Evolutionary conservation across 257 asterid genomes (phyloP).

Genomic region (Fraxinus quadrangulata): DNA sequence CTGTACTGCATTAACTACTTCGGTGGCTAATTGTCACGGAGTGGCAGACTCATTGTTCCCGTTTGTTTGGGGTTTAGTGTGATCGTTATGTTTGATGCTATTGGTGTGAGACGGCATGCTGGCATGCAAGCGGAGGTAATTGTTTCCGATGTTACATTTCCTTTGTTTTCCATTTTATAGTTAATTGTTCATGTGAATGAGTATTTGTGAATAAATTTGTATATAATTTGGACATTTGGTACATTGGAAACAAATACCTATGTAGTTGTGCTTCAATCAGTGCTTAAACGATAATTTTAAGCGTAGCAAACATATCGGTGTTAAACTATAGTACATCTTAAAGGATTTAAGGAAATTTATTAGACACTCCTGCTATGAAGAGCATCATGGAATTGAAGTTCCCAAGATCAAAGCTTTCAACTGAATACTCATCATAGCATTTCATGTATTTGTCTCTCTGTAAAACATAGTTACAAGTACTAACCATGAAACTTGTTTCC

Average conservation of each 20-base stretch:
- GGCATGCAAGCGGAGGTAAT: slow-evolving; percentile 92
- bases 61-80: slow-evolving; percentile 84
- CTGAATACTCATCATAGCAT: not conserved
- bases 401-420: not conserved
- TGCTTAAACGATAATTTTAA: too few species aligned
- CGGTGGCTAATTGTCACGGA: slow-evolving; percentile 87
- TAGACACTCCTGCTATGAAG: not conserved
- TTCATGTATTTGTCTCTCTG: not conserved
- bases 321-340: too few species aligned
- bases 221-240: not conserved
- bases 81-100: slow-evolving; percentile 95
- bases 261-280: not conserved
- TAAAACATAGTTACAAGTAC: not conserved
- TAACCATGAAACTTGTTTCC: too few species aligned
- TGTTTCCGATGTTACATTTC: not conserved
- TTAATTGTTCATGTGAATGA: not conserved
- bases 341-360: not conserved
- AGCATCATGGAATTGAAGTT: not conserved
- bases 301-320: too few species aligned
- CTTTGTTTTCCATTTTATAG: not conserved
- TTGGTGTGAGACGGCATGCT: slow-evolving; percentile 85
- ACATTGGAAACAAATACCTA: not conserved
- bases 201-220: not conserved
- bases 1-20: slow-evolving; percentile 85
- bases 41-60: slow-evolving; percentile 85